A percentile compares a stretch with the other conserved stretches of the same genome.
These are phyloP conservation scores for Fusarium irregulare DNA, from an alignment of 2,329 filamentous ascomycete species.

Conservation along the genomic window DNA sequence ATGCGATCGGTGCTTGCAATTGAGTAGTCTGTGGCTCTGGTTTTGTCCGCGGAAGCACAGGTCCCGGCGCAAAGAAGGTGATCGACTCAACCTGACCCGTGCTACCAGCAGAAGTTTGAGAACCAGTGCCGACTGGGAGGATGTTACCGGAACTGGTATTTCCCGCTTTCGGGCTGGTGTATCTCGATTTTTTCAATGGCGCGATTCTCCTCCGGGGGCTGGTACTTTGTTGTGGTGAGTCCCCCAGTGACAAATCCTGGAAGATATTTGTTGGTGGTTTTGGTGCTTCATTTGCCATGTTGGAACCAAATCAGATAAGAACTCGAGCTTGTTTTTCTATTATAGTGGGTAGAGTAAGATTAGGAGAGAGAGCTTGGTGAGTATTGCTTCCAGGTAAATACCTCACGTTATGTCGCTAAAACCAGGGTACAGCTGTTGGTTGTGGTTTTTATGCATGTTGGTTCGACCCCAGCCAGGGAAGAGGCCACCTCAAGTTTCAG, in stretches of 20 bases:
- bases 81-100: not conserved
- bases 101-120: not conserved
- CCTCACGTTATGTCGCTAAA: fast-evolving
- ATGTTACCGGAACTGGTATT: not conserved
- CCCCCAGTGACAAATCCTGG: not conserved
- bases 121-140: not conserved
- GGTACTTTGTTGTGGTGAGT: not conserved
- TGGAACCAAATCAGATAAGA: not conserved
- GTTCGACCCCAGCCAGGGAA: not conserved
- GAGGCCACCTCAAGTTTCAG: not conserved
- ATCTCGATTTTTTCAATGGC: not conserved
- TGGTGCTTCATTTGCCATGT: not conserved
- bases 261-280: not conserved
- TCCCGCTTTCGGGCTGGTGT: fast-evolving
- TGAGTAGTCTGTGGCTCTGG: no score
- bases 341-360: not conserved
- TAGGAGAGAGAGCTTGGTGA: not conserved
- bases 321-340: fast-evolving
- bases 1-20: not conserved
- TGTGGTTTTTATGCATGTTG: slow-evolving; percentile 4
- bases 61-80: not conserved
- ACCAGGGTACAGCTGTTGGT: not conserved
- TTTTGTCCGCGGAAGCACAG: no score
- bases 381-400: not conserved
- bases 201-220: not conserved